Conservation (phyloP, 2,329 filamentous ascomycete species). For the Ceratocystis papillata region DNA sequence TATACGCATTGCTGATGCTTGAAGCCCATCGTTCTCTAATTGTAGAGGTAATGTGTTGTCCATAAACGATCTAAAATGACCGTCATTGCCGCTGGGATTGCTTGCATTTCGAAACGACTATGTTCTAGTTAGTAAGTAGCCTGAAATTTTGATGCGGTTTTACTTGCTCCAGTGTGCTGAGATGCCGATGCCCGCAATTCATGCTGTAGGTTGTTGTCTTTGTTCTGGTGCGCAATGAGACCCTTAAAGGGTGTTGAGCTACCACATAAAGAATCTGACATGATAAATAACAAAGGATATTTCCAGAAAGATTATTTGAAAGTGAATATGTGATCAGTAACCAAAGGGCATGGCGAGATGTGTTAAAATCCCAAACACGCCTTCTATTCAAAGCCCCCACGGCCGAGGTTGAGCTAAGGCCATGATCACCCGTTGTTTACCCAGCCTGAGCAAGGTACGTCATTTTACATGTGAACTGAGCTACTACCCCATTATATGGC, state of each 20-base stretch:
- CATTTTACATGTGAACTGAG: slow-evolving; percentile 3
- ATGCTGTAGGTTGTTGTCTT: slow-evolving; percentile 34
- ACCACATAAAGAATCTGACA: slow-evolving; percentile 37
- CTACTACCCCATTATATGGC: background rate
- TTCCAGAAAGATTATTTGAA: background rate
- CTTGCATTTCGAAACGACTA: slow-evolving; percentile 16
- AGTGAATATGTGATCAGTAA: background rate
- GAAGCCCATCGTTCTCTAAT: background rate
- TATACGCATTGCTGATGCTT: background rate
- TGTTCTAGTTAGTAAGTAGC: background rate
- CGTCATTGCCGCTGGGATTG: background rate
- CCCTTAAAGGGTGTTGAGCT: slow-evolving; percentile 37
- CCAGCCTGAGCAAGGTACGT: slow-evolving; percentile 2
- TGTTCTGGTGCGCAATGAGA: slow-evolving; percentile 35
- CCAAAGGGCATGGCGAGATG: background rate
- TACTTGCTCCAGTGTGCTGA: background rate
- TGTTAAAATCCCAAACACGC: background rate
- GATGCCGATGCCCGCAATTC: background rate
- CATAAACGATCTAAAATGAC: slow-evolving; percentile 10
- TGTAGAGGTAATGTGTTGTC: background rate
- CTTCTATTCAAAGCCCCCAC: background rate
- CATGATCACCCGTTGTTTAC: slow-evolving; percentile 11
- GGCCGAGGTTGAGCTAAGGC: background rate
- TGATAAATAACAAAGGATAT: slow-evolving; percentile 25
- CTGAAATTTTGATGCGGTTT: background rate